These are phyloP conservation scores for Irpex lacteus DNA, from an alignment of 1,284 basidiomycete species.

Conservation along the genomic window DNA sequence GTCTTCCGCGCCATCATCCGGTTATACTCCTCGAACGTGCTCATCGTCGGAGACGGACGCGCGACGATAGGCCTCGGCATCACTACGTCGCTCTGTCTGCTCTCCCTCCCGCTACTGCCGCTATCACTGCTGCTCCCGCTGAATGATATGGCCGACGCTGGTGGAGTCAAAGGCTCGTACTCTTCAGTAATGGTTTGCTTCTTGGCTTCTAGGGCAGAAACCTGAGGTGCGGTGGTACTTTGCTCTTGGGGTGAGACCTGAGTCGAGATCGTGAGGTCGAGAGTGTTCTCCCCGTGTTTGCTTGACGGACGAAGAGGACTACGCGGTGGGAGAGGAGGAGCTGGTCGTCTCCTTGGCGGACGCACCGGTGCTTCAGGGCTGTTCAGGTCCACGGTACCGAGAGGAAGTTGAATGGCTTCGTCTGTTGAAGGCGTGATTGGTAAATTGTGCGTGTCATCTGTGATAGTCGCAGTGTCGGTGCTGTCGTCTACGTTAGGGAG, in stretches of 20 bases:
- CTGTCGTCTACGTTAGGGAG: constrained; percentile 32
- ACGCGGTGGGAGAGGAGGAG: constrained; percentile 5
- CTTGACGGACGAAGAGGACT: neutral
- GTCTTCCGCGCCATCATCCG: neutral
- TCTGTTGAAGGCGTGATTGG: constrained; percentile 6
- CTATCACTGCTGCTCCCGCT: neutral
- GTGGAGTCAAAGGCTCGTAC: constrained; percentile 40
- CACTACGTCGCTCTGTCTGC: neutral
- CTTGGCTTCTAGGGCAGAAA: constrained; percentile 3
- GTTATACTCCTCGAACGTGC: constrained; percentile 10
- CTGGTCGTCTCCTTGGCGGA: neutral
- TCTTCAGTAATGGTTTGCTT: neutral
- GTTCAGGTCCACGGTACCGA: neutral
- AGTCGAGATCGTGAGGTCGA: constrained; percentile 10
- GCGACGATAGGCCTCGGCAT: neutral
- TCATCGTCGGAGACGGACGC: neutral
- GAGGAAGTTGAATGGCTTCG: neutral
- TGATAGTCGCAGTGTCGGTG: constrained; percentile 14
- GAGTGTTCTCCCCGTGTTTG: constrained; percentile 2
- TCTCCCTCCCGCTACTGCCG: constrained; percentile 10
- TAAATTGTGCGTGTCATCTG: constrained; percentile 4
- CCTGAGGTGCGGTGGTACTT: constrained; percentile 9
- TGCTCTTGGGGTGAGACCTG: constrained; percentile 3
- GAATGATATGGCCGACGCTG: constrained; percentile 35
- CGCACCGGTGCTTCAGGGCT: neutral